Evolutionary conservation across 371 early-diverging fungal species (phyloP), one percentile per base, ranked within the genome.

Genomic region (Amoeboradix gromovi): DNA sequence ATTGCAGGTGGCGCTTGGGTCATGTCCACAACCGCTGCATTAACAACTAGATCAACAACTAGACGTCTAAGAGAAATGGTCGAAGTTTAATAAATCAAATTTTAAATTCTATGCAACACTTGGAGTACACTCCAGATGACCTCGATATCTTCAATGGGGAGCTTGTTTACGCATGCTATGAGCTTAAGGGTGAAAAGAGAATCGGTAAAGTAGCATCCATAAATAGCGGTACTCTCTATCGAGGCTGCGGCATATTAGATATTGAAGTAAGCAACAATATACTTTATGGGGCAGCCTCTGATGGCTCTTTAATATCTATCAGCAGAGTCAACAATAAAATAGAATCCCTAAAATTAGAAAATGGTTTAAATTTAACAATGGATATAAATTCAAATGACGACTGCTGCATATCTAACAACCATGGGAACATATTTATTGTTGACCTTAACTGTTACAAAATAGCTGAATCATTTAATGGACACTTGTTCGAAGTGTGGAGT

Each of bases 1-100:
- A 80, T 97, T 79, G 98, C 98, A 74, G 99, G 99, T 76, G 99
- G 99, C 77, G 98, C 99, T 74, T 99, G 93, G 90, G 89, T 91
- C 70, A 86, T 95, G 73, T 86, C 85, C 80, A 94, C 95, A 75
- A 87, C 89, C 74, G 86, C 89, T 73, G 92, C 94, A 72, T 83
- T 87, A 73, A 86, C 92, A 70, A 87, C 88, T 74, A 88, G 95
- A 76, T 85, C 87, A 74, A 89, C 90, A 76, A 83, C 92, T 77
- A 92, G 95, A 83, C 95, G 95, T 90, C 90, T 90, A 72, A 90
- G 94, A 77, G 94, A 94, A 77, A 74, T 94, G 76, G 85, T 86
- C 74, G 92, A 91, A 81, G 83, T 86, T 76, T 94, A 91, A 87
- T 29, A n/a, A 30, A 28, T 17, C 2, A 29, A 29, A 16, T 30